A percentile compares a stretch with the other conserved stretches of the same genome.
Conservation (phyloP, 345 rosid genomes). For the Moricandia moricandioides region DNA sequence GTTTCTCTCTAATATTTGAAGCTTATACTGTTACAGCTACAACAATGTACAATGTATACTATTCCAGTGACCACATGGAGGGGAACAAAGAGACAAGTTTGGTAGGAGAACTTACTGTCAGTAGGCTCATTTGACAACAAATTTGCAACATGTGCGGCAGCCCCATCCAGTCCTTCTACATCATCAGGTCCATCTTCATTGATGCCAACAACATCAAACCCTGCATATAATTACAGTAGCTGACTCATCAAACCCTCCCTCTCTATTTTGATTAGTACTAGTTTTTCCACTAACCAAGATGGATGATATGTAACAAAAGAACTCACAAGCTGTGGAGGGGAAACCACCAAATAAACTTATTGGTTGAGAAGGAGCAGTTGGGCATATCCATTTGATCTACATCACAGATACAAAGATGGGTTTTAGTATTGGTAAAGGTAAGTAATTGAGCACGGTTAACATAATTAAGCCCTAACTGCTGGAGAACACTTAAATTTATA, state of each 20-base stretch:
- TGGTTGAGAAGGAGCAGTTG: constrained; percentile 94
- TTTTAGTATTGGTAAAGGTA: constrained; percentile 2
- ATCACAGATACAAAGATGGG: constrained; percentile 12
- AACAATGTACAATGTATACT: background rate
- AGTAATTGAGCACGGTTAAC: background rate
- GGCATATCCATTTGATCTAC: constrained; percentile 99
- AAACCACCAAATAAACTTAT: constrained; percentile 89
- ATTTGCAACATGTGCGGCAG: constrained; percentile 92
- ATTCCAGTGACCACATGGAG: background rate
- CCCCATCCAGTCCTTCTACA: constrained; percentile 79
- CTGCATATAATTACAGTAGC: constrained; percentile 41
- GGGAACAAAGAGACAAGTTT: background rate
- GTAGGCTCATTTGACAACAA: constrained; percentile 88
- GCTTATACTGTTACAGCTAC: background rate
- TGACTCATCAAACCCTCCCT: background rate
- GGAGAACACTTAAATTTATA: background rate
- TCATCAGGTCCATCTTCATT: constrained; percentile 89
- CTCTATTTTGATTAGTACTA: background rate
- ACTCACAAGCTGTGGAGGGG: constrained; percentile 96
- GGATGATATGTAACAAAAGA: constrained; percentile 14
- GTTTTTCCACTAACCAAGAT: background rate
- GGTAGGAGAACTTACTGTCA: constrained; percentile 62
- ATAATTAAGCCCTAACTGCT: background rate
- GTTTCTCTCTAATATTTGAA: no score
- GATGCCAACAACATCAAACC: constrained; percentile 90